A percentile compares a stretch with the other conserved stretches of the same genome.
Evolutionary conservation across 2,329 filamentous ascomycete genomes (phyloP).

Genomic region (Didymella pinodella): DNA sequence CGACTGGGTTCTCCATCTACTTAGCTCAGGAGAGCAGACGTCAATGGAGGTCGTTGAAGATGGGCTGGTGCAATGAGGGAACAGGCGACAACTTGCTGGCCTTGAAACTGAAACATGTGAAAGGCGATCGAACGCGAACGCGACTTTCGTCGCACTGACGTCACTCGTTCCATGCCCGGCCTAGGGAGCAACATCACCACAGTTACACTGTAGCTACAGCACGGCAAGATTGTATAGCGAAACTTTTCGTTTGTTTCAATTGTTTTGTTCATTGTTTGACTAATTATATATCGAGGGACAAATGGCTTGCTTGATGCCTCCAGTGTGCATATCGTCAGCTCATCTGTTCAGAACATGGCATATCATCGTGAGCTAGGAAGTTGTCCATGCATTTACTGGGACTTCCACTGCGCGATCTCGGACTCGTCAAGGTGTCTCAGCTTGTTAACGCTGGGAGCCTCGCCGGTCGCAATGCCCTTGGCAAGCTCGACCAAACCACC

Average conservation of each 20-base stretch:
- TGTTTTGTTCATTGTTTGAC: slow-evolving; percentile 20
- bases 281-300: slow-evolving; percentile 4
- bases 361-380: slow-evolving; percentile 1
- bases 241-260: background rate
- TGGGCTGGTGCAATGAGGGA: background rate
- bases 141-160: background rate
- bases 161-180: background rate
- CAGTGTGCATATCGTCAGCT: background rate
- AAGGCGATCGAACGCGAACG: background rate
- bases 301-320: background rate
- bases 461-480: slow-evolving; percentile 76
- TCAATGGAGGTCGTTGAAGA: background rate
- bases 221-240: background rate
- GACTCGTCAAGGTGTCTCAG: slow-evolving; percentile 73
- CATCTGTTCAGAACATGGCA: background rate
- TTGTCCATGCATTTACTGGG: slow-evolving; percentile 32
- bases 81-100: background rate
- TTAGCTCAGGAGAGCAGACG: background rate
- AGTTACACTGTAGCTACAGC: background rate
- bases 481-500: slow-evolving; percentile 74
- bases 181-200: background rate
- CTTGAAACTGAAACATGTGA: background rate
- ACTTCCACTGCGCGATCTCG: slow-evolving; percentile 48
- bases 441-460: slow-evolving; percentile 75
- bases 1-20: slow-evolving; percentile 42